Evolutionary conservation across 2,329 filamentous ascomycete genomes (phyloP).

Genomic region (Neopestalotiopsis rosae): DNA sequence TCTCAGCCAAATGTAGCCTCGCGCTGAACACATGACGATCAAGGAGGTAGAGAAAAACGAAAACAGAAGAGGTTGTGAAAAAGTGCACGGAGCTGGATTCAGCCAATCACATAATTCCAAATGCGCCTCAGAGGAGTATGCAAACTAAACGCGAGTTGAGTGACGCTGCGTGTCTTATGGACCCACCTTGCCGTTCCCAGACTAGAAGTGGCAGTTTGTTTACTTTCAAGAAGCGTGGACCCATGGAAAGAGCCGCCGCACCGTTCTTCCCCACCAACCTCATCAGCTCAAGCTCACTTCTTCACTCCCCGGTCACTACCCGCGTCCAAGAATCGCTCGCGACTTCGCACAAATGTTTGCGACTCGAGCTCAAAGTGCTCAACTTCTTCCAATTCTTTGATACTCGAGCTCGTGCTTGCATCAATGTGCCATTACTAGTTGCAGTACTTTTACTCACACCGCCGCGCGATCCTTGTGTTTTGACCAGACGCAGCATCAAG

Average conservation of each 20-base stretch:
- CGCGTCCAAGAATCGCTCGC: neutral
- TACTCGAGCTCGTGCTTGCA: slow-evolving; percentile 11
- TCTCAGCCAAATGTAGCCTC: too few species aligned
- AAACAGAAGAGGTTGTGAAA: neutral
- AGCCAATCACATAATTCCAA: neutral
- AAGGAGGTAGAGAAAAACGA: neutral
- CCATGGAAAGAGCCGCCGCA: slow-evolving; percentile 10
- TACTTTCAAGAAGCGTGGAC: slow-evolving; percentile 9
- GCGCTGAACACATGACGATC: too few species aligned
- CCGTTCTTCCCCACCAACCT: neutral
- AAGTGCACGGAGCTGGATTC: neutral
- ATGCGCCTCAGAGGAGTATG: neutral
- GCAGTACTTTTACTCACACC: slow-evolving; percentile 12
- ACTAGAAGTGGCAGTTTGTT: slow-evolving; percentile 22
- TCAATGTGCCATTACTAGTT: neutral
- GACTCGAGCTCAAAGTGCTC: neutral
- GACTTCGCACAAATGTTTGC: slow-evolving; percentile 4
- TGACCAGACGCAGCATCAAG: slow-evolving; percentile 8
- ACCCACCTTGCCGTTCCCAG: slow-evolving; percentile 16
- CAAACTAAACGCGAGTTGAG: too few species aligned
- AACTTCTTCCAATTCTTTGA: neutral
- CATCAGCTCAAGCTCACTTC: neutral
- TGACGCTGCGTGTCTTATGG: neutral
- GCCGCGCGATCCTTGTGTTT: slow-evolving; percentile 1
- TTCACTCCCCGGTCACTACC: neutral